Evolutionary conservation across 257 asterid genomes (phyloP).

Genomic region (Solanum bukasovii): DNA sequence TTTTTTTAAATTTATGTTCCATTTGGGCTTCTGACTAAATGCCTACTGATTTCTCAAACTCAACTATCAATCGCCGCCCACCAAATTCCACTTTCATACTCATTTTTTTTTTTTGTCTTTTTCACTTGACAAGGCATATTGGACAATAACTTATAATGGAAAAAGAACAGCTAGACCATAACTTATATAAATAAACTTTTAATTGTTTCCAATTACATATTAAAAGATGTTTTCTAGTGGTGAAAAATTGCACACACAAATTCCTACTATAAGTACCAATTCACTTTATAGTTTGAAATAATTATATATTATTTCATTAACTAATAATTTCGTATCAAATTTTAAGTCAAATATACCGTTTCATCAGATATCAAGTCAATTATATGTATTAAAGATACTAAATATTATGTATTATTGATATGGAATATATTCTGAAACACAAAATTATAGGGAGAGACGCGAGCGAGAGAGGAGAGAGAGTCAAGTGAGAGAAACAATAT

Average conservation of each 20-base stretch:
- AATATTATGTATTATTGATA: no score
- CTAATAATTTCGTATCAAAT: no score
- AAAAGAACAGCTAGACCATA: neutral
- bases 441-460: no score
- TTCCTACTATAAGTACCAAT: neutral
- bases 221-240: neutral
- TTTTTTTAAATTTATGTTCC: neutral
- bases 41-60: neutral
- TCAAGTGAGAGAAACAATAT: neutral
- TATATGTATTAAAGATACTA: no score
- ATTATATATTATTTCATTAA: no score
- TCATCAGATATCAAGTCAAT: rapidly evolving
- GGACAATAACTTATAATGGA: neutral
- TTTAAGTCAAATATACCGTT: no score
- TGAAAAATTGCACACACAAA: neutral
- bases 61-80: neutral
- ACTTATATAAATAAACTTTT: neutral
- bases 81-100: neutral
- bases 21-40: neutral
- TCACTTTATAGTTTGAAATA: no score
- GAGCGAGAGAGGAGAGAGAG: neutral
- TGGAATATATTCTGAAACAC: no score
- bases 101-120: neutral
- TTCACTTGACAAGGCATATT: neutral
- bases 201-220: neutral